Evolutionary conservation across 495 filamentous ascomycete genomes (phyloP), one percentile per base, ranked within the genome.

Genomic region (Aspergillus bertholletiae): DNA sequence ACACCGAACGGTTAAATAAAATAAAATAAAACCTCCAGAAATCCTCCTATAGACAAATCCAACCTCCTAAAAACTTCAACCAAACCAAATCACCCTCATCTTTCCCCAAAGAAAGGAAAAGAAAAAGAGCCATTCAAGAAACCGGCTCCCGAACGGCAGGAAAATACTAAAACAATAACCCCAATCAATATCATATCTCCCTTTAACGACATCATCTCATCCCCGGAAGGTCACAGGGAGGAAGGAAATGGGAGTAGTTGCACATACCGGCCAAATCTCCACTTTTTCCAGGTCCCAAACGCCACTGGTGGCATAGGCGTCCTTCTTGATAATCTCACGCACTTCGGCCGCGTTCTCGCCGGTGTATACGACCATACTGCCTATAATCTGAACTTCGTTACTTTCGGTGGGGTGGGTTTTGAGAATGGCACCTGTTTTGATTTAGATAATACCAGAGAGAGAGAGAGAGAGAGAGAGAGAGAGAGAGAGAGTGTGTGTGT

Each of bases 221-320:
- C 7, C 30, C 30, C 9, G 5, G 9, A 9, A 9, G 27, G 27
- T n/a, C n/a, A n/a, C n/a, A 28, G 9, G 5, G 27, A 28, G 27
- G 27, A 28, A 9, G 30, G 30, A 9, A 11, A 32, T 12, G 13
- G 30, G n/a, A n/a, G 13, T 28, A 28, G 5, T 5, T 28, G 13
- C 37, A 59, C 68, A 58, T 50, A 75, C 71, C 20, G 73, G 71
- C 57, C 65, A 53, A 17, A 75, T 68, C 28, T 69, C 61, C 22
- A 87, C 83, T 68, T 88, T 92, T 7, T 85, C 80, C 57, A 84
- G 75, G 77, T 95, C 89, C 91, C 90, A 95, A 5, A 95, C 87
- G 6, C 80, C 84, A n/a, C 59, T 69, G 51, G 65, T 74, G 23
- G 75, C 76, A 60, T 94, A 94, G 1, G 88, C 70, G 62, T 96